phyloP scores from a whole-genome alignment of 2,329 filamentous ascomycete species.

The Sporothrix phasma region DNA sequence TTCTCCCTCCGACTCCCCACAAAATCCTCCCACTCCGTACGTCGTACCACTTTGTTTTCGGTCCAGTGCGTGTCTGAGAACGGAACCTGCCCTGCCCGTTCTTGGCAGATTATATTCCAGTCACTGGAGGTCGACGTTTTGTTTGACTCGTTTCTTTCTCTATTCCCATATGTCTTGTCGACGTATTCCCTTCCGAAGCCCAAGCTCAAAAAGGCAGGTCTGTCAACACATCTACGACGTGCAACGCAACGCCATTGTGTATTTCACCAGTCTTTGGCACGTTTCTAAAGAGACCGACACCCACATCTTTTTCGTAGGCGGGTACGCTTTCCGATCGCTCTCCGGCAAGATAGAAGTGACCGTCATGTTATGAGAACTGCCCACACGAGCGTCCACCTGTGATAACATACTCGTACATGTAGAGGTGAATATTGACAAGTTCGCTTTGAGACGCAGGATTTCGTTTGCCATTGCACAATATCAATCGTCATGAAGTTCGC shows the following conservation, averaged over 20 bases:
- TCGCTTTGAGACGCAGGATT: no score
- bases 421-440: no score
- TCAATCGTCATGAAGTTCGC: no score
- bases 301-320: no score
- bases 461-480: no score
- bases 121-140: background rate
- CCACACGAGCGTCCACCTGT: no score
- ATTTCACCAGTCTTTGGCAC: background rate
- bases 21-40: background rate
- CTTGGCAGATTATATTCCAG: slow-evolving; percentile 1
- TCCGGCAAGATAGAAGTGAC: no score
- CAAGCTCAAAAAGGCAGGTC: slow-evolving; percentile 15
- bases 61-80: background rate
- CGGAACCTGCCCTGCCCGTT: background rate
- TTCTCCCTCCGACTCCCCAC: background rate
- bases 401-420: no score
- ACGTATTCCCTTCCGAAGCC: background rate
- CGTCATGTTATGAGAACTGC: no score
- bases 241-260: slow-evolving; percentile 1
- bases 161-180: background rate
- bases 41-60: background rate
- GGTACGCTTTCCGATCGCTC: no score
- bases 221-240: background rate
- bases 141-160: background rate
- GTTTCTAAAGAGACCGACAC: no score